phyloP scores from a whole-genome alignment of 2,329 filamentous ascomycete species.

The Monosporascus cannonballus region DNA sequence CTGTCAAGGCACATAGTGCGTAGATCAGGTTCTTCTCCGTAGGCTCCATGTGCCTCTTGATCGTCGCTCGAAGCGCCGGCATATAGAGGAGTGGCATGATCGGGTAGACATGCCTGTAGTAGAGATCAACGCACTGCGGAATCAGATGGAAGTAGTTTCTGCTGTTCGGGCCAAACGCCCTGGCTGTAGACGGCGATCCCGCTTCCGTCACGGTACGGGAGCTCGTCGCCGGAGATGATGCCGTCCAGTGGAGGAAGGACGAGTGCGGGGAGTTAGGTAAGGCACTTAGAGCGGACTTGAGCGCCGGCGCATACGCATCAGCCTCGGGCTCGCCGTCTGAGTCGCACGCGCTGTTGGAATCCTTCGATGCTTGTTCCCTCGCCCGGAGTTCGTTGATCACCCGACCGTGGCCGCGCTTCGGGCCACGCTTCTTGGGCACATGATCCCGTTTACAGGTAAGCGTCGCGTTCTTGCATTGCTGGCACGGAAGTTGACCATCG shows the following conservation, averaged over 20 bases:
- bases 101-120: slow-evolving; percentile 57
- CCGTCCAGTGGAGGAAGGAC: not conserved
- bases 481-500: slow-evolving; percentile 46
- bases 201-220: slow-evolving; percentile 27
- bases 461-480: slow-evolving; percentile 53
- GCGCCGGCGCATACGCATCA: not conserved
- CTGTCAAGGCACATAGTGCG: slow-evolving; percentile 52
- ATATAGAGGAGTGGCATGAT: slow-evolving; percentile 57
- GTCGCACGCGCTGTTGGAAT: slow-evolving; percentile 1
- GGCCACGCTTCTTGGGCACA: slow-evolving; percentile 58
- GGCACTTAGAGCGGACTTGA: not conserved
- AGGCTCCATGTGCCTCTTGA: slow-evolving; percentile 30
- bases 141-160: slow-evolving; percentile 40
- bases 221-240: slow-evolving; percentile 19
- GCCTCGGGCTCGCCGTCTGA: slow-evolving; percentile 3
- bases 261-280: not conserved
- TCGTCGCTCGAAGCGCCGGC: slow-evolving; percentile 46
- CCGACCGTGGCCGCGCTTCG: slow-evolving; percentile 55
- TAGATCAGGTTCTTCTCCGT: slow-evolving; percentile 42
- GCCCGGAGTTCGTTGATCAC: slow-evolving; percentile 56
- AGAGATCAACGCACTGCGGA: slow-evolving; percentile 54
- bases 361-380: slow-evolving; percentile 35
- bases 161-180: slow-evolving; percentile 34
- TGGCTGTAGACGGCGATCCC: slow-evolving; percentile 33
- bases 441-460: slow-evolving; percentile 60